Evolutionary conservation across 1,284 basidiomycete species (phyloP), one percentile per base, ranked within the genome.

Genomic region (Marasmius fiardii): DNA sequence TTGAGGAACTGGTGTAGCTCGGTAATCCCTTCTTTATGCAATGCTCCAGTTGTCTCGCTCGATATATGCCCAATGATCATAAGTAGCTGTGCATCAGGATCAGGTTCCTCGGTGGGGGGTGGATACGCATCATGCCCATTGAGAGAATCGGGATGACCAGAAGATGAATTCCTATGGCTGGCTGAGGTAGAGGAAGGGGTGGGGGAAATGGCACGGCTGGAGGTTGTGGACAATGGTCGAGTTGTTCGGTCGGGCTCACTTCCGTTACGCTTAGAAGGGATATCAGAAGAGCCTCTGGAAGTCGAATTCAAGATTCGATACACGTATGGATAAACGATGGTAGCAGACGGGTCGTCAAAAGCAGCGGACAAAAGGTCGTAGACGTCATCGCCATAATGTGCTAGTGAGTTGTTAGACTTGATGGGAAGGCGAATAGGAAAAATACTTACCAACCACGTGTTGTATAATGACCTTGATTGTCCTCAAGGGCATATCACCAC

Each of bases 391-490:
- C 85, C 83, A 68, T 90, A 88, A 72, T 93, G 81, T 63, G 86
- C 84, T 95, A 67, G 53, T 65, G 69, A 28, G 59, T 71, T 74
- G 12, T 60, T 51, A 56, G 12, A 55, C n/a, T 33, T 44, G 16
- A 51, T 39, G 35, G 31, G 7, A 12, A 47, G 31, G 23, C 53
- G 61, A 41, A 61, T 56, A 53, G 56, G 61, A 51, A 12, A 14
- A 35, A 5, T 14, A 82, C 93, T 75, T 63, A 94, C 93, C 88
- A 62, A 97, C 92, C 56, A 97, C 83, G 68, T 96, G 93, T 72
- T 98, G 95, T 37, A 98, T 91, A 62, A 98, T 93, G 26, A 96
- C 95, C 76, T 99, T 99, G 71, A 98, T 91, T 1, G 97, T 99
- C 56, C 96, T 82, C 62, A 99, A 73, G 1, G 97, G 97, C 92